These are phyloP conservation scores for Tetradesmus lagerheimii DNA, from an alignment of 139 green algal species.

Conservation along the genomic window DNA sequence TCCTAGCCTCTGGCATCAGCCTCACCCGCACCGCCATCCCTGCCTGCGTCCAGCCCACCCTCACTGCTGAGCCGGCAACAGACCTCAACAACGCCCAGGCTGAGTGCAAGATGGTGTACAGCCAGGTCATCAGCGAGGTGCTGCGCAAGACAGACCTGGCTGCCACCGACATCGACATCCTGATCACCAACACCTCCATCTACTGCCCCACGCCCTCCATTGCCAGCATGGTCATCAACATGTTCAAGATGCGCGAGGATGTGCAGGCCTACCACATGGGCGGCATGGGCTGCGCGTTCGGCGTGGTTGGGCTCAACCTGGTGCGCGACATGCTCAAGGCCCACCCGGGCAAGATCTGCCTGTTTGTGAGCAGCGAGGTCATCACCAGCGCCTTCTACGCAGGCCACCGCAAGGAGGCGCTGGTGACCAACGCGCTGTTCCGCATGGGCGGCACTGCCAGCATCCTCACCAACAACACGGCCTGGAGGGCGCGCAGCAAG, in stretches of 20 bases:
- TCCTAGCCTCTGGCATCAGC: constrained; percentile 28
- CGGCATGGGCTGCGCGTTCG: too few relatives aligned
- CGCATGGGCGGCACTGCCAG: constrained; percentile 63
- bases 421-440: constrained; percentile 70
- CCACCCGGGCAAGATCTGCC: too few relatives aligned
- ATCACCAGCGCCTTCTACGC: constrained; percentile 50
- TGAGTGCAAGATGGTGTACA: constrained; percentile 43
- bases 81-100: constrained; percentile 14
- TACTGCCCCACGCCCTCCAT: constrained; percentile 82
- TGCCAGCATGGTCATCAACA: constrained; percentile 79
- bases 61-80: constrained; percentile 32
- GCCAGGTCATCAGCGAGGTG: too few relatives aligned
- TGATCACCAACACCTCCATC: constrained; percentile 77
- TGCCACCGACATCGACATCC: constrained; percentile 55
- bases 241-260: constrained; percentile 81
- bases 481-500: constrained; percentile 57
- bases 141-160: constrained; percentile 50
- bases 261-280: too few relatives aligned
- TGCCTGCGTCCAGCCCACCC: constrained; percentile 21
- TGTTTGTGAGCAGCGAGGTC: too few relatives aligned
- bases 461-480: constrained; percentile 79
- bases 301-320: too few relatives aligned
- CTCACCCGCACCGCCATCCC: constrained; percentile 27
- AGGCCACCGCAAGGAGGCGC: constrained; percentile 54
- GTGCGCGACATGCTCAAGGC: too few relatives aligned